A percentile compares a stretch with the other conserved stretches of the same genome.
These are phyloP conservation scores for Yamadazyma conglobata DNA, from an alignment of 1,139 yeast species.

Conservation along the genomic window DNA sequence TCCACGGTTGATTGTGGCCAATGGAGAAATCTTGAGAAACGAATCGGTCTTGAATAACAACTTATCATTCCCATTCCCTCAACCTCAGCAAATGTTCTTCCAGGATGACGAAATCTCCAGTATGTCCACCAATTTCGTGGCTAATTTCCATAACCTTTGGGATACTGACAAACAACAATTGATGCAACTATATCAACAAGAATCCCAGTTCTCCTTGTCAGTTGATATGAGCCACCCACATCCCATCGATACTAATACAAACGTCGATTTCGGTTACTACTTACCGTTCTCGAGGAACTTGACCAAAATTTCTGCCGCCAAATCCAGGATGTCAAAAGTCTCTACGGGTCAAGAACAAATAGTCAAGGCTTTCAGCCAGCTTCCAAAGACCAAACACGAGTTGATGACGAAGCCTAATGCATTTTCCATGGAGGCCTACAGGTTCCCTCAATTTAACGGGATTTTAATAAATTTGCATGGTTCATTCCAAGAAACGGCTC, in stretches of 20 bases:
- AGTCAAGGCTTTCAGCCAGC: constrained; percentile 51
- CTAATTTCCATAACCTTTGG: constrained; percentile 76
- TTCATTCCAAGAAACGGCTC: constrained; percentile 63
- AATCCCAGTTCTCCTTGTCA: constrained; percentile 79
- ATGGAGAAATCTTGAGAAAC: constrained; percentile 75
- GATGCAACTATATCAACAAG: constrained; percentile 69
- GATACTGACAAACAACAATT: constrained; percentile 73
- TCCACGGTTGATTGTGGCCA: constrained; percentile 75
- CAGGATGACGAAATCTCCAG: constrained; percentile 72
- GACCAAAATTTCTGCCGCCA: constrained; percentile 60
- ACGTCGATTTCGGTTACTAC: constrained; percentile 60
- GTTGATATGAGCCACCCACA: constrained; percentile 52
- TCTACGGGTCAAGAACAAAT: constrained; percentile 73
- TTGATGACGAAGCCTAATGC: constrained; percentile 57
- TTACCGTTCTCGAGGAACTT: constrained; percentile 74
- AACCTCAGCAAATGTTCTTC: constrained; percentile 56
- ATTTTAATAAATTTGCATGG: constrained; percentile 82
- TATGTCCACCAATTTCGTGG: constrained; percentile 69
- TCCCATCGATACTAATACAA: constrained; percentile 35
- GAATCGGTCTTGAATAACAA: constrained; percentile 55
- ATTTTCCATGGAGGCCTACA: constrained; percentile 77
- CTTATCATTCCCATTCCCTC: constrained; percentile 54
- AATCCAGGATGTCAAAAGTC: constrained; percentile 53
- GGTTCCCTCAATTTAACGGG: constrained; percentile 70
- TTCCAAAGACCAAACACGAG: constrained; percentile 77